Conservation (phyloP, 257 asterid genomes). For the Schizonepeta tenuifolia region DNA sequence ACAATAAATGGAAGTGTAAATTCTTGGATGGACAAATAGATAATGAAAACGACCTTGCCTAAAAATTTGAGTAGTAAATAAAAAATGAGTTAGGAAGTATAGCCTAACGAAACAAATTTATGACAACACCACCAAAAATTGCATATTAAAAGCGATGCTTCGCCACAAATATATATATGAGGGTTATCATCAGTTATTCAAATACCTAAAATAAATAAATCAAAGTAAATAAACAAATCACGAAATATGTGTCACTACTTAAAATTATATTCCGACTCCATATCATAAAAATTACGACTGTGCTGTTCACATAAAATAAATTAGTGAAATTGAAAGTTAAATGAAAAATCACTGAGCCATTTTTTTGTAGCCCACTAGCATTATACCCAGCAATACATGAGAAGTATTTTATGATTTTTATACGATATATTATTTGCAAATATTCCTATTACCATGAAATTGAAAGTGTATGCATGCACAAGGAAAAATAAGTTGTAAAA, state of each 20-base stretch:
- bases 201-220: background rate
- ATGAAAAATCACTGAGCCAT: too few relatives aligned
- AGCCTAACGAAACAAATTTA: constrained; percentile 20
- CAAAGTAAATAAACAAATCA: background rate
- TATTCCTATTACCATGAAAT: too few relatives aligned
- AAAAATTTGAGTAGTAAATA: background rate
- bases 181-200: background rate
- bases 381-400: too few relatives aligned
- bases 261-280: background rate
- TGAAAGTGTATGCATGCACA: too few relatives aligned
- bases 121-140: constrained; percentile 13
- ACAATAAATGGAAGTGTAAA: constrained; percentile 31
- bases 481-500: too few relatives aligned
- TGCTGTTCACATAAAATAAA: too few relatives aligned
- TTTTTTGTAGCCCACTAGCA: background rate
- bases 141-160: constrained; percentile 24
- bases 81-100: background rate
- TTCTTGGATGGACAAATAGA: background rate
- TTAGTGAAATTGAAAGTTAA: too few relatives aligned
- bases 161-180: constrained; percentile 11
- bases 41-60: constrained; percentile 33
- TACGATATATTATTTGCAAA: too few relatives aligned
- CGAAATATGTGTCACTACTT: background rate
- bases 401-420: too few relatives aligned
- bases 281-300: background rate